Evolutionary conservation across 495 filamentous ascomycete species (phyloP), one percentile per base, ranked within the genome.

Genomic region (Aspergillus steynii): DNA sequence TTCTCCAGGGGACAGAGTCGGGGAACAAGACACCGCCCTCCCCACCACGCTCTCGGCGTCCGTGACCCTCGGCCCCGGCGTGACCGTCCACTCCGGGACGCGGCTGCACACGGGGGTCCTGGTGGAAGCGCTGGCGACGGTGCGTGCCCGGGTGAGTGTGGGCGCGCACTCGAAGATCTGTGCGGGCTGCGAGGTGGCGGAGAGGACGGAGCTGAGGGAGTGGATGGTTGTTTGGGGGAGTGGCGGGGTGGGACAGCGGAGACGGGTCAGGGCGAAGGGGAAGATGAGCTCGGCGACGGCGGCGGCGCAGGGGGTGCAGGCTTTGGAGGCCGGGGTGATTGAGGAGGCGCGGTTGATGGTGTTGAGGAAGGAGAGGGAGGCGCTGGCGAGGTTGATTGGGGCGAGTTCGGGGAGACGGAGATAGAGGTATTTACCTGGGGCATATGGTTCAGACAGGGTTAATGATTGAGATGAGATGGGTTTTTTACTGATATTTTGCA

Each of bases 291-390:
- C 47, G 29, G 58, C 37, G 8, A 54, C 45, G 61, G 56, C 64
- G 49, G 65, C 63, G 60, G 49, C 48, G 28, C 60, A 70, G 64
- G 59, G 62, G 28, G 63, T 65, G 9, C 65, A 61, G 46, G 67
- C 64, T 50, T 64, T 71, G 42, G 71, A 73, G 56, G 74, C 73
- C 5, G 73, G 70, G 60, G 60, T 73, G 10, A 72, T 80, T 64
- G 78, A 81, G 63, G 78, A 80, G 70, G 78, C 78, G 58, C 71
- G 78, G 62, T 66, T 81, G 68, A 67, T 78, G 68, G 77, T 75
- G 29, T 65, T 81, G 56, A 63, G 74, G 60, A 79, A 69, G 65
- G 78, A 81, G 70, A 72, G 78, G 60, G 76, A 80, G 64, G 71
- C 71, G 1, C 51, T 81, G 46, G 69, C 60, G 34, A 70, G 66